These are phyloP conservation scores for Chiua virens DNA, from an alignment of 768 basidiomycete genomes.

Conservation along the genomic window DNA sequence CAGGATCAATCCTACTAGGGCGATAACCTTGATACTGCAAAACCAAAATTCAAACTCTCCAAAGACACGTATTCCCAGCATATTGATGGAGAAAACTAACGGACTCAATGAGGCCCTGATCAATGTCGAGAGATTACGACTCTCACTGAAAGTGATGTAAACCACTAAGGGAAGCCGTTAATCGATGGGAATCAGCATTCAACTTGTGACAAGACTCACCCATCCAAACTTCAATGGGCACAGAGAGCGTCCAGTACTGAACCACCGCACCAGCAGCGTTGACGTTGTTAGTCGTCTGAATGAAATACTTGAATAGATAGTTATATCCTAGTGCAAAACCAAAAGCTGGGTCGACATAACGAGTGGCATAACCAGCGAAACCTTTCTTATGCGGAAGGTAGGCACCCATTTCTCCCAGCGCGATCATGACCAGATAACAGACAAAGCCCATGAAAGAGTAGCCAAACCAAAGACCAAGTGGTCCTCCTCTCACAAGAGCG, in stretches of 20 bases:
- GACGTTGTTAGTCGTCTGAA: conserved; percentile 66
- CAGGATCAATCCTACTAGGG: conserved; percentile 42
- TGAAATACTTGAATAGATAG: conserved; percentile 60
- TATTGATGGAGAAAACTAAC: conserved; percentile 53
- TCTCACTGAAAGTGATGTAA: conserved; percentile 57
- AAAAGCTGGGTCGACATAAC: conserved; percentile 66
- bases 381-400: conserved; percentile 61
- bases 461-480: conserved; percentile 44
- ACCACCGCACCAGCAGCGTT: conserved; percentile 59
- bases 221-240: conserved; percentile 57
- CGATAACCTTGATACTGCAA: conserved; percentile 45
- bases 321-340: conserved; percentile 54
- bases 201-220: conserved; percentile 33
- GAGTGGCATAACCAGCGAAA: conserved; percentile 55
- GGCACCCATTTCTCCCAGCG: conserved; percentile 39
- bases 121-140: neutral
- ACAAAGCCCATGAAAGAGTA: conserved; percentile 52
- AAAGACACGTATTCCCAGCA: conserved; percentile 62
- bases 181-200: neutral
- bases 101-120: neutral
- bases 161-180: conserved; percentile 39
- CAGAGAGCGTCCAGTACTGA: conserved; percentile 39
- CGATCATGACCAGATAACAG: conserved; percentile 60
- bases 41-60: conserved; percentile 57
- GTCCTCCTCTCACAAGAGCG: conserved; percentile 55